These are phyloP conservation scores for Colletotrichum echinochloae DNA, from an alignment of 2,329 filamentous ascomycete genomes.

Conservation along the genomic window DNA sequence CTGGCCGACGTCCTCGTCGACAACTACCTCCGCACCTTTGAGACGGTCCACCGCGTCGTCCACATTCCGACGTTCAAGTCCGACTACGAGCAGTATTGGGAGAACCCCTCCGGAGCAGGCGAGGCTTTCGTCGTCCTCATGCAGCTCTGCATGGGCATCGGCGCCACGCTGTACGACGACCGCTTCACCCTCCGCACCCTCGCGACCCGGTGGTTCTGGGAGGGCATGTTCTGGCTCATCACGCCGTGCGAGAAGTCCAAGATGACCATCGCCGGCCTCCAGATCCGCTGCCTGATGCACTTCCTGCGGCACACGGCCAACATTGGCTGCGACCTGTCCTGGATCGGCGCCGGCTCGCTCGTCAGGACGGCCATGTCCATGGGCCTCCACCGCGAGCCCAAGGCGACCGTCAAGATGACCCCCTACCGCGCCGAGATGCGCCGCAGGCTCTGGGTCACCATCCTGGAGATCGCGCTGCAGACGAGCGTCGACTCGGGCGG, in stretches of 20 bases:
- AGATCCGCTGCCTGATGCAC: conserved; percentile 64
- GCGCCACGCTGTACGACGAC: conserved; percentile 61
- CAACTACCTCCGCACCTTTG: conserved; percentile 66
- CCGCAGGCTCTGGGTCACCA: conserved; percentile 67
- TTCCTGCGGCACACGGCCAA: conserved; percentile 61
- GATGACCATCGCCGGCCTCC: conserved; percentile 61
- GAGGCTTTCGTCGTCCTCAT: conserved; percentile 63
- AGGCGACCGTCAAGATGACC: conserved; percentile 60
- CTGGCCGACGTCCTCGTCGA: conserved; percentile 64
- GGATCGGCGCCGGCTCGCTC: conserved; percentile 63
- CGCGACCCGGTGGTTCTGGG: conserved; percentile 64
- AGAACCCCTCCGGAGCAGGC: conserved; percentile 53
- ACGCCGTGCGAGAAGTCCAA: conserved; percentile 61
- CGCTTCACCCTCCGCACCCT: conserved; percentile 55
- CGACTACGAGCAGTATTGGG: conserved; percentile 66
- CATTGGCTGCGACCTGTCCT: conserved; percentile 63
- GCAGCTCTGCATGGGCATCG: conserved; percentile 66
- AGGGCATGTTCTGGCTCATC: conserved; percentile 64
- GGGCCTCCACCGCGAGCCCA: conserved; percentile 69
- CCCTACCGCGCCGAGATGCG: conserved; percentile 64
- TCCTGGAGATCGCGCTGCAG: conserved; percentile 66
- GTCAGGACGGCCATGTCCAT: conserved; percentile 68
- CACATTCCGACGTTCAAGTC: conserved; percentile 68
- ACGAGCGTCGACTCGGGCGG: conserved; percentile 63
- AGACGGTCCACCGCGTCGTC: conserved; percentile 68